A percentile compares a stretch with the other conserved stretches of the same genome.
These are phyloP conservation scores for Paratinospora sagittata DNA, from an alignment of 164 flowering plant species.

Conservation along the genomic window DNA sequence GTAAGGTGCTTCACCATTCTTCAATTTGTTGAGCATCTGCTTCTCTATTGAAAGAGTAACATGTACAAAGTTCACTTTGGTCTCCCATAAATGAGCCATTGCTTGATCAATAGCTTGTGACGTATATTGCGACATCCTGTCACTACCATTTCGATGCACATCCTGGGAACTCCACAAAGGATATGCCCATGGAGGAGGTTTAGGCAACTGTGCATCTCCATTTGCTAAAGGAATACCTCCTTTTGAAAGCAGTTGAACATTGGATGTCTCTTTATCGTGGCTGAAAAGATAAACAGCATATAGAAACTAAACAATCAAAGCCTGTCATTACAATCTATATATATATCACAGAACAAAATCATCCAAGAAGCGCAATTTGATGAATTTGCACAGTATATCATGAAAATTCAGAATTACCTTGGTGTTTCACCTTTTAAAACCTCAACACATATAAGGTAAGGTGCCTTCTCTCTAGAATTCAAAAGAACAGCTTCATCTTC, in stretches of 20 bases:
- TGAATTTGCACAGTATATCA: not conserved
- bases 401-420: slow-evolving; percentile 37
- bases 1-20: slow-evolving; percentile 17
- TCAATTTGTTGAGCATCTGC: slow-evolving; percentile 19
- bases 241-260: slow-evolving; percentile 65
- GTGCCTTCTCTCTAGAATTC: slow-evolving; percentile 99
- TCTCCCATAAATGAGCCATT: slow-evolving; percentile 81
- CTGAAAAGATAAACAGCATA: slow-evolving; percentile 22
- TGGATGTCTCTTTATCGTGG: slow-evolving; percentile 51
- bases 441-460: slow-evolving; percentile 87
- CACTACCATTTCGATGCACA: slow-evolving; percentile 55
- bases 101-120: slow-evolving; percentile 98
- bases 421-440: slow-evolving; percentile 82
- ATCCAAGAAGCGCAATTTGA: not conserved
- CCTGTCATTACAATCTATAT: not conserved
- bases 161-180: slow-evolving; percentile 79
- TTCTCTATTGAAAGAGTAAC: slow-evolving; percentile 62
- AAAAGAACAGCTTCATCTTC: slow-evolving; percentile 95
- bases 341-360: not conserved
- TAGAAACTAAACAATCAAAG: not conserved
- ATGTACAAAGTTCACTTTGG: slow-evolving; percentile 80
- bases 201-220: slow-evolving; percentile 87
- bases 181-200: slow-evolving; percentile 99
- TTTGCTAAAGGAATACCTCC: slow-evolving; percentile 97
- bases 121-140: slow-evolving; percentile 78